phyloP scores from a whole-genome alignment of 164 flowering plant species.

The Stephania yunnanensis region DNA sequence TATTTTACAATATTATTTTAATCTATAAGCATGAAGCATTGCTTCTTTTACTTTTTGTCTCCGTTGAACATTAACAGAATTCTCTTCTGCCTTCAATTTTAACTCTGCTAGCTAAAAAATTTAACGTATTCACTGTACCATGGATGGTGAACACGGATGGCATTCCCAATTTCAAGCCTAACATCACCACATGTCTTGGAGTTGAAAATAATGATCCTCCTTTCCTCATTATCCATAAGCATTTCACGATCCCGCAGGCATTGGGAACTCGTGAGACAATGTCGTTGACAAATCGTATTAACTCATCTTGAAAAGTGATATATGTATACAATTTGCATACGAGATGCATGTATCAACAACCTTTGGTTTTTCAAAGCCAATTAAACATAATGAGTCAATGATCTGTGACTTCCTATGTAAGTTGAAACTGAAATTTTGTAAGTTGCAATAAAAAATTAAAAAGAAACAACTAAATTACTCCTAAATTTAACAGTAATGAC shows the following conservation, averaged over 20 bases:
- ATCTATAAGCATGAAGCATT: too few relatives aligned
- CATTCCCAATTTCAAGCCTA: too few relatives aligned
- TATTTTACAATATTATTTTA: too few relatives aligned
- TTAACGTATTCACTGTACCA: too few relatives aligned
- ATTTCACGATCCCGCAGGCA: constrained; percentile 13
- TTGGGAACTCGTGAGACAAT: constrained; percentile 20
- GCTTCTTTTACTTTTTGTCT: too few relatives aligned
- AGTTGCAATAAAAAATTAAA: background rate
- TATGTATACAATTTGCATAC: background rate
- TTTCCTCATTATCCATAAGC: constrained; percentile 14
- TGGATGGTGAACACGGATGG: too few relatives aligned
- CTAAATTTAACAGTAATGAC: too few relatives aligned
- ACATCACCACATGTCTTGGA: constrained; percentile 45
- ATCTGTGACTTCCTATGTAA: background rate
- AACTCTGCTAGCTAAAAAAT: too few relatives aligned
- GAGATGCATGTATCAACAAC: background rate
- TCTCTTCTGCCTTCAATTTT: too few relatives aligned
- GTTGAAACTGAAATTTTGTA: background rate
- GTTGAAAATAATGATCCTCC: constrained; percentile 49
- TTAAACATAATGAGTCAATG: background rate
- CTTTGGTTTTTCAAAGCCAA: background rate
- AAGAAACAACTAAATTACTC: too few relatives aligned
- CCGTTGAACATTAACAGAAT: too few relatives aligned
- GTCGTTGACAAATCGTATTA: constrained; percentile 1
- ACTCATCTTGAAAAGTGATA: background rate